phyloP scores from a whole-genome alignment of 2,329 filamentous ascomycete species.

The Fusarium sp. region DNA sequence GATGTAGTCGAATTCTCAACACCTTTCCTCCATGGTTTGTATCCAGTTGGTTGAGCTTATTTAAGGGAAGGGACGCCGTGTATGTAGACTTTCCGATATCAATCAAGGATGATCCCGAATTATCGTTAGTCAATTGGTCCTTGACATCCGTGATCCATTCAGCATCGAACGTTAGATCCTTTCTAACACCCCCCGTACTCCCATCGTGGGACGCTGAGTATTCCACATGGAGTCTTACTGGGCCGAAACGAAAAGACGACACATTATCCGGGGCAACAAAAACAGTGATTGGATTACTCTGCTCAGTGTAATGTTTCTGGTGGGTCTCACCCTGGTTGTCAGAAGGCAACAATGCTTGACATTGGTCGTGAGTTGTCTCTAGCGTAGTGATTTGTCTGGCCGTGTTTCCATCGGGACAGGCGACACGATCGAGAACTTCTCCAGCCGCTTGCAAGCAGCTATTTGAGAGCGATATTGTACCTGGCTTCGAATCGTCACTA shows the following conservation, averaged over 20 bases:
- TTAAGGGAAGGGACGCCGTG: not conserved
- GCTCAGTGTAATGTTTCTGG: not conserved
- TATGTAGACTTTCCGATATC: not conserved
- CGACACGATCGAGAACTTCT: not conserved
- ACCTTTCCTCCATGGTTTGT: not conserved
- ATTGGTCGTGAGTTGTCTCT: not conserved
- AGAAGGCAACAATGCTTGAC: not conserved
- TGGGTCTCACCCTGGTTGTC: accelerated
- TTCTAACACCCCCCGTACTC: not conserved
- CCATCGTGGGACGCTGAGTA: not conserved
- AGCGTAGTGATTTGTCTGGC: not conserved
- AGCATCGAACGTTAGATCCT: not conserved
- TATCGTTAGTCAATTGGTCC: not conserved
- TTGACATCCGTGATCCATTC: not conserved
- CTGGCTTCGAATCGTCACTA: not conserved
- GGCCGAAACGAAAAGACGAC: not conserved
- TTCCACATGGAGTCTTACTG: not conserved
- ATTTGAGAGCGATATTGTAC: not conserved
- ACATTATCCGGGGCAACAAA: not conserved
- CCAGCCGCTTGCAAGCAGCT: not conserved
- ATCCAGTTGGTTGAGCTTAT: not conserved
- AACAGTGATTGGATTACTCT: not conserved
- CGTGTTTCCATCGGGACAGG: not conserved
- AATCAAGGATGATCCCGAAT: not conserved
- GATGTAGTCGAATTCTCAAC: not conserved